These are phyloP conservation scores for Aspergillus hancockii DNA, from an alignment of 495 filamentous ascomycete genomes.

Conservation along the genomic window DNA sequence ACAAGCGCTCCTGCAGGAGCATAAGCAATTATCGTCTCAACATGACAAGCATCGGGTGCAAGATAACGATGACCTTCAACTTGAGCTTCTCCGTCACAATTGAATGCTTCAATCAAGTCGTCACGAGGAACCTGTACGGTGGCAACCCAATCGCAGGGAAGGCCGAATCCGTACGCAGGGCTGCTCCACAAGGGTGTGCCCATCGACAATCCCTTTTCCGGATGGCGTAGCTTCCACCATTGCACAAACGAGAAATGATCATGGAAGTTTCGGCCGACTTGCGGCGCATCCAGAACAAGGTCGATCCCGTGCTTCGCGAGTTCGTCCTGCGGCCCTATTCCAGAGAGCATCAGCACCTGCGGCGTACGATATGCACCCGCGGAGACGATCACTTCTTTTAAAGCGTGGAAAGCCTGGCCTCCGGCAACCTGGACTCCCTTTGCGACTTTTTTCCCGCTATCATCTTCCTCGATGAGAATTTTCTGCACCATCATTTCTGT, in stretches of 20 bases:
- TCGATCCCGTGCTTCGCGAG: too few species aligned
- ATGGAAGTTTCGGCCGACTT: constrained; percentile 37
- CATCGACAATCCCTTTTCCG: constrained; percentile 32
- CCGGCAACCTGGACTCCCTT: too few species aligned
- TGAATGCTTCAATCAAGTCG: constrained; percentile 29
- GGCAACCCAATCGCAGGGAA: constrained; percentile 29
- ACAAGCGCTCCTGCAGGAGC: constrained; percentile 23
- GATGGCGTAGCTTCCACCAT: constrained; percentile 40
- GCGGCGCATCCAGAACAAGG: too few species aligned
- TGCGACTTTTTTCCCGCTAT: too few species aligned
- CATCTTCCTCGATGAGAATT: too few species aligned
- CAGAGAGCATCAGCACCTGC: too few species aligned
- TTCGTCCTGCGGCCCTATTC: too few species aligned
- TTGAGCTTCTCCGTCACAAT: constrained; percentile 27
- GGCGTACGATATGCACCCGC: too few species aligned
- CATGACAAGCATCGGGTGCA: constrained; percentile 6
- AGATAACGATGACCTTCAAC: constrained; percentile 20
- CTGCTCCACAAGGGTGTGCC: constrained; percentile 31
- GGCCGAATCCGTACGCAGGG: constrained; percentile 31
- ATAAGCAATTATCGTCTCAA: constrained; percentile 30
- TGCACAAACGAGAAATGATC: constrained; percentile 33
- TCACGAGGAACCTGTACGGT: constrained; percentile 17
- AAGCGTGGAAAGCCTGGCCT: too few species aligned
- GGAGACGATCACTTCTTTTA: too few species aligned
- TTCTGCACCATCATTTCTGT: too few species aligned